Base-by-base conservation (phyloP, 2,329 filamentous ascomycete species). In the Cladosporium sp. region DNA sequence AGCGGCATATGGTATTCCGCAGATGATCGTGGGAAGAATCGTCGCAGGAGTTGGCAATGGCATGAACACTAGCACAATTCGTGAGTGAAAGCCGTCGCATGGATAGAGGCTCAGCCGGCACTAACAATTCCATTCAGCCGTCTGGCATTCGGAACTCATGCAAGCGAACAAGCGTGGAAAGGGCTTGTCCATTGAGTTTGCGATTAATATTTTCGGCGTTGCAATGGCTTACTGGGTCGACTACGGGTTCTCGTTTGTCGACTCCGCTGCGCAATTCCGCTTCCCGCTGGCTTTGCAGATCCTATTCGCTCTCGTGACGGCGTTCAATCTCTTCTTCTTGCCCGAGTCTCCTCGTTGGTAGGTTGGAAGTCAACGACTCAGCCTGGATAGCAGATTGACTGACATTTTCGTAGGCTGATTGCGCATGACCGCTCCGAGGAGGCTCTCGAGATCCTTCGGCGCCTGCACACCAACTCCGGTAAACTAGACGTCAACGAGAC, bases 11-110 rank as follows among this genome's bases (percentile, higher is more conserved):
- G 54, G 56, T 15, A 55, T 70, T 70, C 54, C 78, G 3, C 80
- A 83, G 62, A 80, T 82, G 69, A 80, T 82, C 61, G 68, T 82
- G 55, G 81, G 81, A 9, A 75, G 81, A 51, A 74, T 76, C 3
- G 74, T 83, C 51, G 82, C 81, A 17, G 81, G 81, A 55, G 68
- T 83, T 19, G 81, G 80, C 5, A 83, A 82, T 60, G 81, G 81
- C 19, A 81, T 83, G 72, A 83, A 83, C 69, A 82, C 80, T 3
- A 77, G 76, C 0, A 82, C 80, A 0, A 81, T 82, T 34, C 80
- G 80, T 2, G 19, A 51, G 49, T 39, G 12, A 11, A 14, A 15
- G 3, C 9, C 25, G 22, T 30, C 2, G 9, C 2, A 22, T 12
- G 14, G 15, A 5, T 15, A 17, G 3, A 9, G 5, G 5, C 1